These are phyloP conservation scores for Cutaneotrichosporon arboriforme DNA, from an alignment of 1,284 basidiomycete genomes.

Conservation along the genomic window DNA sequence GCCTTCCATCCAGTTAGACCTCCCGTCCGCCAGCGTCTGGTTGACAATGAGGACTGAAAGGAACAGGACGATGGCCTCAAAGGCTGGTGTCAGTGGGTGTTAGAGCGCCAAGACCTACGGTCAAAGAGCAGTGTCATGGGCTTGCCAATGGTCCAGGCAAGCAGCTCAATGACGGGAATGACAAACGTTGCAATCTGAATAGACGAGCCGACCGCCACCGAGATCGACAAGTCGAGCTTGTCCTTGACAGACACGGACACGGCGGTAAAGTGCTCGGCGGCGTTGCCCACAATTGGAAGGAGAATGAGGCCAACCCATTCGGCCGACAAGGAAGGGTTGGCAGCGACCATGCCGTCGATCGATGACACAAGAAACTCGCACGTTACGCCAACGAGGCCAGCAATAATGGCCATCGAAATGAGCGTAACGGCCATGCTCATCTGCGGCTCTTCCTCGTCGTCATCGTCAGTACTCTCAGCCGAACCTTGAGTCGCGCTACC, in stretches of 20 bases:
- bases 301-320: slow-evolving; percentile 68
- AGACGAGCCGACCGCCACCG: slow-evolving; percentile 81
- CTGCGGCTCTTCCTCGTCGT: slow-evolving; percentile 49
- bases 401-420: slow-evolving; percentile 36
- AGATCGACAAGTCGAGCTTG: slow-evolving; percentile 55
- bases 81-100: slow-evolving; percentile 36
- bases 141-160: slow-evolving; percentile 52
- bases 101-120: slow-evolving; percentile 17
- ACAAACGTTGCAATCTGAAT: slow-evolving; percentile 84
- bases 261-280: slow-evolving; percentile 73
- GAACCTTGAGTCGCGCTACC: neutral
- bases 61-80: slow-evolving; percentile 52
- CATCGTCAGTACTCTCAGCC: slow-evolving; percentile 5
- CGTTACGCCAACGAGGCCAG: slow-evolving; percentile 56
- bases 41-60: slow-evolving; percentile 72
- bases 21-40: slow-evolving; percentile 67
- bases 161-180: slow-evolving; percentile 62
- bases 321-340: slow-evolving; percentile 52
- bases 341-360: slow-evolving; percentile 43
- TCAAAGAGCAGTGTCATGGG: slow-evolving; percentile 50
- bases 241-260: slow-evolving; percentile 73
- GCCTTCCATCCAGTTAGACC: slow-evolving; percentile 51
- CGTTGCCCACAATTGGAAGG: slow-evolving; percentile 36
- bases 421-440: slow-evolving; percentile 53
- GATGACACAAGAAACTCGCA: slow-evolving; percentile 60